Percentiles rank a stretch among this genome's conserved stretches.
phyloP scores from a whole-genome alignment of 768 basidiomycete species.

The Stropharia rugosoannulata region DNA sequence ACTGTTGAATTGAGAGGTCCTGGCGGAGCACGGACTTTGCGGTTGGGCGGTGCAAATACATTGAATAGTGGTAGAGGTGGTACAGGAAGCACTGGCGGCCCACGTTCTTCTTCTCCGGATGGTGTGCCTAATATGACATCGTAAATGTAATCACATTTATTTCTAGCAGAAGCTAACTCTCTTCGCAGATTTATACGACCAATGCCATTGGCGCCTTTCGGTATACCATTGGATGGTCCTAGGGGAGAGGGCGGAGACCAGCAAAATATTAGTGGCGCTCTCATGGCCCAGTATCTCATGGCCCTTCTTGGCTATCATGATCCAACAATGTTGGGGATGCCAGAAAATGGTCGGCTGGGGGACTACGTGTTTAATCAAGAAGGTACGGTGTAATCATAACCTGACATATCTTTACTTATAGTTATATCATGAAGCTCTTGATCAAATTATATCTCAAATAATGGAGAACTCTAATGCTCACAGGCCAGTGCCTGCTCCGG shows the following conservation, averaged over 20 bases:
- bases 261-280: conserved; percentile 49
- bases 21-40: conserved; percentile 20
- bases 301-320: conserved; percentile 55
- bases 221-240: conserved; percentile 21
- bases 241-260: conserved; percentile 22
- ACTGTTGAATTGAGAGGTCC: conserved; percentile 28
- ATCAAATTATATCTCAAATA: conserved; percentile 82
- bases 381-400: conserved; percentile 39
- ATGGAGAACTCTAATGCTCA: conserved; percentile 79
- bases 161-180: conserved; percentile 25
- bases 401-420: neutral
- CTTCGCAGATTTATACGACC: conserved; percentile 26
- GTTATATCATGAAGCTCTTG: conserved; percentile 51
- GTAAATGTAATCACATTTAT: conserved; percentile 30
- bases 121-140: conserved; percentile 51
- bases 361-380: conserved; percentile 94
- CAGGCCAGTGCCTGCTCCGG: conserved; percentile 82
- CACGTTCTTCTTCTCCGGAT: conserved; percentile 16
- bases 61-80: conserved; percentile 1
- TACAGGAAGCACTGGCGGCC: neutral
- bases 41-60: conserved; percentile 28
- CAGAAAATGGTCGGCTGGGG: conserved; percentile 66
- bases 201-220: neutral
- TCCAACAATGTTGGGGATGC: conserved; percentile 43
- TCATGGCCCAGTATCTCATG: conserved; percentile 76